Percentiles rank a stretch among this genome's conserved stretches.
Evolutionary conservation across 768 basidiomycete species (phyloP).

Genomic region (Chalciporus sphaerocephalus): DNA sequence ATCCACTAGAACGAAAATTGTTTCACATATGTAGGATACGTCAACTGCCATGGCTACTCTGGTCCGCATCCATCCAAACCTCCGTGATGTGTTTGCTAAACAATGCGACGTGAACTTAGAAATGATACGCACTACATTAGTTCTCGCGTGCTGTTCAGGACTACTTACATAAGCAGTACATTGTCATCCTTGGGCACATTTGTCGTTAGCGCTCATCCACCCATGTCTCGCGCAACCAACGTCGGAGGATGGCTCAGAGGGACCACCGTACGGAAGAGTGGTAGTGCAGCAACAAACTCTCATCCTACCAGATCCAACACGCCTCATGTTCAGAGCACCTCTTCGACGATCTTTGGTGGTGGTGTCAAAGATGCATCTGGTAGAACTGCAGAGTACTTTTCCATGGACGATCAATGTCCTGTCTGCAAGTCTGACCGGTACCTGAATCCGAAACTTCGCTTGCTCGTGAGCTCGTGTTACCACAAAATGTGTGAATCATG

Average conservation of each 20-base stretch:
- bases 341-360: conserved; percentile 70
- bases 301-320: conserved; percentile 58
- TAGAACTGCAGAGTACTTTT: conserved; percentile 74
- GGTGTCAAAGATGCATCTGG: conserved; percentile 86
- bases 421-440: conserved; percentile 97
- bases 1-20: too few species aligned
- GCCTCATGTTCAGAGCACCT: conserved; percentile 67
- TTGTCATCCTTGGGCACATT: too few species aligned
- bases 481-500: conserved; percentile 99
- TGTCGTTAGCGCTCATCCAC: not conserved
- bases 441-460: conserved; percentile 87
- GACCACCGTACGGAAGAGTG: conserved; percentile 70
- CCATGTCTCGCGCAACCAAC: conserved; percentile 32
- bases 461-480: conserved; percentile 94
- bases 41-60: too few species aligned
- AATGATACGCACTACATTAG: too few species aligned
- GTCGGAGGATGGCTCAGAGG: conserved; percentile 60
- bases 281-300: conserved; percentile 37
- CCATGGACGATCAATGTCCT: conserved; percentile 92
- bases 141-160: not conserved
- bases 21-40: too few species aligned
- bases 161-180: conserved; percentile 14
- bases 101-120: too few species aligned
- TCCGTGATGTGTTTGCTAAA: too few species aligned
- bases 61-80: too few species aligned